Base-by-base conservation (phyloP, 2,329 filamentous ascomycete genomes). In the Sphaerulina vaccinii region DNA sequence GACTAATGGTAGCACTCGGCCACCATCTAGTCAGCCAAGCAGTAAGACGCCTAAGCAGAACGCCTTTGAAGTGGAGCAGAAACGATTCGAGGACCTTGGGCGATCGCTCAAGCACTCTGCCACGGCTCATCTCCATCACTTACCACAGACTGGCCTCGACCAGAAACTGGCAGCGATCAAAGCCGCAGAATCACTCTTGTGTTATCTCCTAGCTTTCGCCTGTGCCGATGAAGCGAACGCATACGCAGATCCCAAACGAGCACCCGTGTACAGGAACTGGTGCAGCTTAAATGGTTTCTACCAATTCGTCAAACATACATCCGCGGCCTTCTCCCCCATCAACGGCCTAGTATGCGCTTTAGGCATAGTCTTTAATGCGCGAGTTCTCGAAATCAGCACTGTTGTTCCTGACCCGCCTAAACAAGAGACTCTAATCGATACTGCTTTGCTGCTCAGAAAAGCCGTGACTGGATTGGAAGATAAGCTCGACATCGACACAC, bases 91-190 rank as follows among this genome's bases (percentile, higher is more conserved):
- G 32, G 64, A 61, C 3, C 66, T 74, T 47, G 75, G 74, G 8
- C 70, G 72, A 6, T 67, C 71, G 1, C 63, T 77, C n/a, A 78
- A 78, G 62, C 73, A 76, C 47, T 69, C 73, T 42, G 68, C 70
- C 2, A 66, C 70, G 35, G 70, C 69, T 46, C 66, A 73, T 45
- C 39, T 53, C 35, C 58, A 43, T 24, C 38, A 56, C 22, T 32
- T 47, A n/a, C 27, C 46, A 32, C 49, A 52, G 24, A 40, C 40
- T 5, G 21, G 46, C 22, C 49, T 44, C 15, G 56, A 62, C 23
- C 50, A 58, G 37, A 61, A 59, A 21, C 50, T 62, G 15, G 64
- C 62, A 49, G 74, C 75, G 4, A 66, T 74, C 27, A 72, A 69
- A 40, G 66, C 69, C 23, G 43, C 77, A n/a, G 75, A 78, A 54